Base-by-base conservation (phyloP, 176 grass and related monocot genomes). In the Echinochloa phyllopogon region DNA sequence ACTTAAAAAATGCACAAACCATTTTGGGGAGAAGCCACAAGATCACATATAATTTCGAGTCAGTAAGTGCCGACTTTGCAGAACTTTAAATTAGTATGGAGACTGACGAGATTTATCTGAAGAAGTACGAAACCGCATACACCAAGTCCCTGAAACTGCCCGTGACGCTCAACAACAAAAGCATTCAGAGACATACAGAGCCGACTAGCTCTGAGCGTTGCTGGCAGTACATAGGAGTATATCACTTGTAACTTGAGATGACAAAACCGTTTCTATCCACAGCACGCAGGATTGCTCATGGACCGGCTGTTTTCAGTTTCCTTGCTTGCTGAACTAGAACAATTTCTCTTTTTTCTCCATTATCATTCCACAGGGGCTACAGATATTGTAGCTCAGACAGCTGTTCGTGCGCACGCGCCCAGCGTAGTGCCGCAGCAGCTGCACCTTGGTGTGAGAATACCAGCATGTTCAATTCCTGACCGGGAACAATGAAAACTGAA, bases 241-340 rank as follows among this genome's bases (percentile, higher is more conserved):
- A 61, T 23, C 24, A 27, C 23, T 59, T 3, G 56, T 36, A 65
- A 8, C 6, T 21, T 49, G 41, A 33, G 7, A 60, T 14, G 60
- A 79, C 44, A 36, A 78, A 78, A 65, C 60, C 59, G n/a, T 79
- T 78, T 37, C 43, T 8, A 21, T 33, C 9, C 7, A 25, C 23
- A 50, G 77, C 77, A 79, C 77, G 27, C 60, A n/a, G 77, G 76
- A 79, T 79, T 65, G 17, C 77, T 38, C 10, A 51, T 51, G 18
- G 10, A 49, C 36, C 25, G 10, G 25, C 42, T 50, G 60, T 51
- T 50, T 80, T 36, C 8, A 12, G 17, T 48, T 33, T n/a, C n/a
- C n/a, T 33, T 33, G 4, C 23, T 75, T 37, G 16, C 29, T 41
- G 17, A 25, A 25, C n/a, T 4, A 60, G 57, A 4, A 9, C 43